Base-by-base conservation (phyloP, 2,329 filamentous ascomycete genomes). In the Tolypocladium tundrense region DNA sequence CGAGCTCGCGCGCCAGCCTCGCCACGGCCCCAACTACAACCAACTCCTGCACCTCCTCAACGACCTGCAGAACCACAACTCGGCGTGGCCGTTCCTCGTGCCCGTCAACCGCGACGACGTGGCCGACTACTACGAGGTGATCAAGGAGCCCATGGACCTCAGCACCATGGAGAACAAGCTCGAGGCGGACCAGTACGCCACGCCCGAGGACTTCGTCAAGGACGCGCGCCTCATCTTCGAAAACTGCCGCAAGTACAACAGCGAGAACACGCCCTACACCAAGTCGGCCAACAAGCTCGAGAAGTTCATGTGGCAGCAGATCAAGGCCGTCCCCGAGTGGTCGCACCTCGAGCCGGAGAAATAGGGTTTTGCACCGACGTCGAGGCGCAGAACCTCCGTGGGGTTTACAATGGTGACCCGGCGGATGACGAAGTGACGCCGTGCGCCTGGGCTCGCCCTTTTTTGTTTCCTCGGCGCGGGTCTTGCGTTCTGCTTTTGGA, bases 91-190 rank as follows among this genome's bases (percentile, higher is more conserved):
- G 0, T 99, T 99, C 78, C 82, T 94, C 39, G 84, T 91, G 33
- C 93, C 94, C 0, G 94, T 99, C 64, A 97, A 95, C 70, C 87
- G 88, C 64, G 94, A 99, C 67, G 94, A 97, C 64, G 94, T 99
- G 0, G 86, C 91, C n/a, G 94, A 99, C 72, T 99, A 99, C 75
- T 97, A 97, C 77, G 91, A 96, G 60, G 92, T 97, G 60, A 99
- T 99, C 77, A 92, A 92, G 69, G 89, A 96, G 71, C 94, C 94
- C 41, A 99, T 99, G 94, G 94, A 97, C 69, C 79, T 97, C 53
- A 87, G 84, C 53, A 97, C 92, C 24, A 97, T 99, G 93, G 94
- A 97, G 73, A 86, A 85, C 65, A 96, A 96, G 73, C 87, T 97
- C 62, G 92, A 97, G 68, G 90, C 91, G 43, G 94, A 97, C 73